Base-by-base conservation (phyloP, 305 asterid species). In the Rubia occidens region DNA sequence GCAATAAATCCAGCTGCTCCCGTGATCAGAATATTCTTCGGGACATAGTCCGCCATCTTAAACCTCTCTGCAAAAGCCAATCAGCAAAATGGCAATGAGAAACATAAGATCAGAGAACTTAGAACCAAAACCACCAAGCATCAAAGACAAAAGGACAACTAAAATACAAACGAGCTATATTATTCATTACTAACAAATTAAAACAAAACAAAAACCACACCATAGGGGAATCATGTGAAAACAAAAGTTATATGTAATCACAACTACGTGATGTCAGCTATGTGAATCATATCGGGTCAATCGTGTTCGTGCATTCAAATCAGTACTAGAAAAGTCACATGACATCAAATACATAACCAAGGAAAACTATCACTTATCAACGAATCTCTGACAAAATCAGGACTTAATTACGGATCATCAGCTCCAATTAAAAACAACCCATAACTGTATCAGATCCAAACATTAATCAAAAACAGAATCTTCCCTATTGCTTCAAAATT, bases 1-100 rank as follows among this genome's bases (percentile, higher is more conserved):
- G 95, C 96, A 72, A 89, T 89, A 76, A 89, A 89, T 68, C 96
- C 96, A 21, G 96, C 96, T 8, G 96, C 96, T 71, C 96, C 96
- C 1, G 96, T 89, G 63, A 89, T 85, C 44, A 88, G 90, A 80
- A 87, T 88, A 56, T 88, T 88, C 83, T 88, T 87, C 43, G 96
- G 96, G 18, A 82, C 78, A 76, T 82, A 84, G 0, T 81, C 70
- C 67, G 90, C 71, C 96, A 88, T 88, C 58, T 53, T 56, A 45
- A 29, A 7, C 14, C 56, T 10, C 29, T 75, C 64, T 51, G 60
- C 65, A 71, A 47, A 54, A 64, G 71, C 6, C 58, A 67, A 72
- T 75, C 61, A 37, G 24, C 53, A 68, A 40, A 68, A 17, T 60
- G 20, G 43, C 45, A 73, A 18, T 62, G 8, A 20, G 15, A 51